These are phyloP conservation scores for Amanita fuliginea DNA, from an alignment of 768 basidiomycete species.

Conservation along the genomic window DNA sequence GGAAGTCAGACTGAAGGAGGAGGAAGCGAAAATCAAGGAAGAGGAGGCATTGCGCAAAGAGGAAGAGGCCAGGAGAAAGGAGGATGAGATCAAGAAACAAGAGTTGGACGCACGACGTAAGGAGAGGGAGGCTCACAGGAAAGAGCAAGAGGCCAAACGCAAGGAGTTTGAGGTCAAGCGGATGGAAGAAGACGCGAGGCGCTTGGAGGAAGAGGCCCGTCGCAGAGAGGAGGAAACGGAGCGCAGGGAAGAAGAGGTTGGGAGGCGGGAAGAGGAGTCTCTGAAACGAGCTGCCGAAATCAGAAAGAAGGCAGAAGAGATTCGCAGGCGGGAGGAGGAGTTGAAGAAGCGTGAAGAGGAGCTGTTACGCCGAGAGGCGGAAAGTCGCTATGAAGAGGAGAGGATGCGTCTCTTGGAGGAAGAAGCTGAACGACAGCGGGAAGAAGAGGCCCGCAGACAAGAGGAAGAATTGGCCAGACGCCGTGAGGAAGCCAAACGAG, in stretches of 20 bases:
- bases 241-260: conserved; percentile 7
- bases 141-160: conserved; percentile 13
- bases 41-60: conserved; percentile 22
- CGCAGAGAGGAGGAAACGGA: conserved; percentile 3
- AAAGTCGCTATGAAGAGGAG: neutral
- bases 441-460: neutral
- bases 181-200: conserved; percentile 11
- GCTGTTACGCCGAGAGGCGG: conserved; percentile 9
- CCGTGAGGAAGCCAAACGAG: conserved; percentile 14
- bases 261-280: conserved; percentile 6
- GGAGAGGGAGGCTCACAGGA: conserved; percentile 13
- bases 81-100: conserved; percentile 16
- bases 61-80: conserved; percentile 23
- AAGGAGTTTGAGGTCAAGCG: conserved; percentile 3
- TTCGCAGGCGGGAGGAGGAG: conserved; percentile 6
- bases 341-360: conserved; percentile 7
- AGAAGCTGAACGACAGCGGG: neutral
- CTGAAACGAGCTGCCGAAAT: conserved; percentile 6
- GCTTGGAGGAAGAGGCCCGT: conserved; percentile 9
- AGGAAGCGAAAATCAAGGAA: conserved; percentile 14
- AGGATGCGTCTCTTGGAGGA: neutral
- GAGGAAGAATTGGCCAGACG: conserved; percentile 12
- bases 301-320: conserved; percentile 14
- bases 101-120: conserved; percentile 12
- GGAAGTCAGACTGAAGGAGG: conserved; percentile 10